Conservation (phyloP, 495 filamentous ascomycete species). For the Podospora pseudoanserina region DNA sequence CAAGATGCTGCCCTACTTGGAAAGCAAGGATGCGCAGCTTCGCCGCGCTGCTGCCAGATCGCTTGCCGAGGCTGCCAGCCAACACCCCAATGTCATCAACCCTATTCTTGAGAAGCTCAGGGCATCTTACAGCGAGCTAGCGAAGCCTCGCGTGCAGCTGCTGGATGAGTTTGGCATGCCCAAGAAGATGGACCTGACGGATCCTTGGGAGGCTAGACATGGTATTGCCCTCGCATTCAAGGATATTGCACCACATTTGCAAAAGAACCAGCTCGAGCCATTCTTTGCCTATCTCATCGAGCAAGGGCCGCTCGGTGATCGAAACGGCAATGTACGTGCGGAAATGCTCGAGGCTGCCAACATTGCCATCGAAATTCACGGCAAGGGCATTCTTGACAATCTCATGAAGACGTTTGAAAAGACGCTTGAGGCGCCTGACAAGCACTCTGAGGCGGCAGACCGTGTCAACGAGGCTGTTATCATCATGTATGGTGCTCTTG, state of each 20-base stretch:
- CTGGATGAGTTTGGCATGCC: constrained; percentile 92
- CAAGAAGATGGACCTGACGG: constrained; percentile 72
- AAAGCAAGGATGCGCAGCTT: constrained; percentile 71
- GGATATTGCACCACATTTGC: constrained; percentile 67
- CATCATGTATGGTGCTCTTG: constrained; percentile 91
- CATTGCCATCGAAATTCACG: constrained; percentile 71
- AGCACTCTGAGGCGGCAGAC: constrained; percentile 72
- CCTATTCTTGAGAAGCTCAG: constrained; percentile 61
- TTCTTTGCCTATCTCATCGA: constrained; percentile 85
- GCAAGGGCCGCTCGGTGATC: constrained; percentile 76
- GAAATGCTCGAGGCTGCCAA: constrained; percentile 95
- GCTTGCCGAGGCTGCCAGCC: constrained; percentile 65
- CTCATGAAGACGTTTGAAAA: constrained; percentile 89
- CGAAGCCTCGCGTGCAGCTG: constrained; percentile 74
- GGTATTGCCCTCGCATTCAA: constrained; percentile 84
- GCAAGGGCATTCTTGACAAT: constrained; percentile 74
- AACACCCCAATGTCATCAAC: constrained; percentile 44
- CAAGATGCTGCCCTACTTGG: constrained; percentile 71
- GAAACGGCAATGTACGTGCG: constrained; percentile 67
- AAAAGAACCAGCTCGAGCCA: constrained; percentile 61
- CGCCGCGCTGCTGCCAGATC: constrained; percentile 79
- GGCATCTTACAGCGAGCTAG: constrained; percentile 66
- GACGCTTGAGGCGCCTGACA: constrained; percentile 76
- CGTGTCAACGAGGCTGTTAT: constrained; percentile 94
- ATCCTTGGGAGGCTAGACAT: constrained; percentile 86